A percentile compares a stretch with the other conserved stretches of the same genome.
phyloP scores from a whole-genome alignment of 257 asterid species.

The Nyctanthes arbortristis region DNA sequence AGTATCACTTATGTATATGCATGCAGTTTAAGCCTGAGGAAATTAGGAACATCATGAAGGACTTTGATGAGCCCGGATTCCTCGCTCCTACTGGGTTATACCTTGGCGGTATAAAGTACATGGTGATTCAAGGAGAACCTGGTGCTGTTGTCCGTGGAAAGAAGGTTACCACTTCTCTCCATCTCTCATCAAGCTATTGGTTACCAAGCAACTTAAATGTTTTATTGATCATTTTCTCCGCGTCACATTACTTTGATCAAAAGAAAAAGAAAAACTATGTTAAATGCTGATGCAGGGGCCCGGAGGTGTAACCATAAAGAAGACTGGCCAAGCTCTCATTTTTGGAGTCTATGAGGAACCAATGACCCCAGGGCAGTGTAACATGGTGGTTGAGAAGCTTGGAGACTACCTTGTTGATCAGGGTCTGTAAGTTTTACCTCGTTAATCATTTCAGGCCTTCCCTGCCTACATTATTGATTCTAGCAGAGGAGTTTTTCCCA shows the following conservation, averaged over 20 bases:
- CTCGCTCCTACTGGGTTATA: slow-evolving; percentile 37
- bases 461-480: not conserved
- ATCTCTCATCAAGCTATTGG: no score
- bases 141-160: slow-evolving; percentile 38
- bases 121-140: slow-evolving; percentile 38
- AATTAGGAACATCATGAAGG: slow-evolving; percentile 25
- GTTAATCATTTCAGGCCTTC: no score
- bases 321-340: slow-evolving; percentile 32
- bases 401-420: slow-evolving; percentile 38
- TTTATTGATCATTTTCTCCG: no score
- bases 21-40: slow-evolving; percentile 30
- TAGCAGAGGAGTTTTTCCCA: not conserved
- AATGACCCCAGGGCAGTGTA: slow-evolving; percentile 40
- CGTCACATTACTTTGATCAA: no score
- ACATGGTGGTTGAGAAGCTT: slow-evolving; percentile 38
- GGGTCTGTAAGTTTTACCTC: slow-evolving; percentile 26
- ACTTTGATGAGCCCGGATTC: slow-evolving; percentile 39
- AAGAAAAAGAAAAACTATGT: no score
- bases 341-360: slow-evolving; percentile 39
- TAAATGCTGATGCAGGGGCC: slow-evolving; percentile 21
- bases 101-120: slow-evolving; percentile 30
- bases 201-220: no score
- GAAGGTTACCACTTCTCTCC: slow-evolving; percentile 18
- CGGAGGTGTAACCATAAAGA: slow-evolving; percentile 35
- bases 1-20: no score